Evolutionary conservation across 2,329 filamentous ascomycete species (phyloP).

Genomic region (Ceratocystis variospora): DNA sequence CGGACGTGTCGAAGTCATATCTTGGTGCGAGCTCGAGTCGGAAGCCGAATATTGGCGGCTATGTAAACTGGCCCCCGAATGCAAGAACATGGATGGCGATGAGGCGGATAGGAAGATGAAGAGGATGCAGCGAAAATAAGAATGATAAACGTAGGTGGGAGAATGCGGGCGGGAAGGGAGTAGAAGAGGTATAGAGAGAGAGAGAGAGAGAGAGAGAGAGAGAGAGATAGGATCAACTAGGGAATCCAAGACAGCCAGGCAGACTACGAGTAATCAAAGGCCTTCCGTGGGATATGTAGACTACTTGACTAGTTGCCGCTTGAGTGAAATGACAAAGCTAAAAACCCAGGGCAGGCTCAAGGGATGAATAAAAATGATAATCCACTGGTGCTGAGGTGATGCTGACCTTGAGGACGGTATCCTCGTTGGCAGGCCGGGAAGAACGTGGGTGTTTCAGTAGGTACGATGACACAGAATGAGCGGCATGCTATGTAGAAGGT

Average conservation of each 20-base stretch:
- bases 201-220: not conserved
- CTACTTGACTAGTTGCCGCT: not conserved
- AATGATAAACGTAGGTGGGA: not conserved
- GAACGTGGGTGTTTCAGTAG: not conserved
- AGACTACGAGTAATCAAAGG: not conserved
- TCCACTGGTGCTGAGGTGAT: not conserved
- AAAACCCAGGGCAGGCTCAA: not conserved
- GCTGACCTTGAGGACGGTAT: not conserved
- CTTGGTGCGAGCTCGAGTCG: not conserved
- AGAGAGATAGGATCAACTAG: not conserved
- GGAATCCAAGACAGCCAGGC: not conserved
- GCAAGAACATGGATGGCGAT: constrained; percentile 43
- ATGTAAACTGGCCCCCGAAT: constrained; percentile 45
- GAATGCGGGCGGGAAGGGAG: not conserved
- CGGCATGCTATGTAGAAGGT: not conserved
- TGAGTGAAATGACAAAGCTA: not conserved
- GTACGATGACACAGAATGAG: not conserved
- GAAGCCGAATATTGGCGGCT: constrained; percentile 38
- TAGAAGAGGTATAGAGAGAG: not conserved
- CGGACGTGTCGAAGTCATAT: not conserved
- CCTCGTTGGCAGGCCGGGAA: not conserved
- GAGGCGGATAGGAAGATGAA: not conserved
- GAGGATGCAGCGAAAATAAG: not conserved
- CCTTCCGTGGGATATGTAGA: not conserved
- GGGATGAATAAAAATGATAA: not conserved